Evolutionary conservation across 192 early-diverging fungal species (phyloP), one percentile per base, ranked within the genome.

Genomic region (Coemansia sp.): DNA sequence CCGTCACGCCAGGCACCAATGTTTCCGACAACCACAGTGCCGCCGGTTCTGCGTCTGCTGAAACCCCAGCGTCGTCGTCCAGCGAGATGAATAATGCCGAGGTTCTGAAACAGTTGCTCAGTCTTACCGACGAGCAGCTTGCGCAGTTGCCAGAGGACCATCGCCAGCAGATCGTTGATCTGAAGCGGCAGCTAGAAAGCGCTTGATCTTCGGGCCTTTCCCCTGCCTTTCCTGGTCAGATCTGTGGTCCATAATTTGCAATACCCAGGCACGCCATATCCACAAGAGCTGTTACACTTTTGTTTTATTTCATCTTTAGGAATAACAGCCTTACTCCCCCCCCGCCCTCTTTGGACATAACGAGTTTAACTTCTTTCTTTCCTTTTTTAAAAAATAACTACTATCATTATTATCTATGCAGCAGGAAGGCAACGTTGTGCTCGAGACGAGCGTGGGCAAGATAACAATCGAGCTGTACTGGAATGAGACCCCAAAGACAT

Each of bases 71-170:
- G 26, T 26, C 26, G 26, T 26, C 51, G 51, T 54, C 51, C 51
- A 26, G 6, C 26, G 51, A 54, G 12, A 54, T 64, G 48, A 68
- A 79, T n/a, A 75, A 80, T 76, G 82, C 89, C 45, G 88, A 90
- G 68, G 69, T 94, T 36, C 67, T 97, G 16, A 82, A 91, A 69
- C 92, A 95, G 73, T 85, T 97, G 6, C 63, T 97, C 21, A 90
- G 88, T 56, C 78, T 97, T 40, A 91, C 93, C 0, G 88, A 88
- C 39, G 92, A 91, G 8, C 91, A 97, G 71, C 88, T 97, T 64
- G 85, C 87, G 36, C 80, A 87, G 21, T 73, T 97, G 41, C 92
- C 94, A 18, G 81, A 90, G 59, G 93, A 92, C 19, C 90, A 94
- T 61, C 84, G 89, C 13, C 84, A 88, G 22, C 85, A 92, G 57